Evolutionary conservation across 495 filamentous ascomycete genomes (phyloP).

Genomic region (Tuber melanosporum): DNA sequence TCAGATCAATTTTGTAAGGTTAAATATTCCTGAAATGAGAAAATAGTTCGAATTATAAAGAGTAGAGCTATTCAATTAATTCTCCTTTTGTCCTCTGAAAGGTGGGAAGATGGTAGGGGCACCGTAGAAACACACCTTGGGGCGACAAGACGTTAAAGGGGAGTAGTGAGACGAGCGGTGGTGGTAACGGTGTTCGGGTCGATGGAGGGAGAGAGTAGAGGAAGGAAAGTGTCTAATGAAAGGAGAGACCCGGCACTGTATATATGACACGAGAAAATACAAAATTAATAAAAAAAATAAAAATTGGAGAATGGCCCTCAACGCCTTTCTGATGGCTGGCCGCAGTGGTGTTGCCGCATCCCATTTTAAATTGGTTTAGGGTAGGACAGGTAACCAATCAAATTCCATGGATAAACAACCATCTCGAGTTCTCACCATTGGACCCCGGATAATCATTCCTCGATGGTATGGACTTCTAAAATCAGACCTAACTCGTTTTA

Average conservation of each 20-base stretch:
- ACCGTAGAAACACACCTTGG: neutral
- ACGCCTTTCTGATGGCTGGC: neutral
- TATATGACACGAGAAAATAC: neutral
- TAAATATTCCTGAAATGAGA: neutral
- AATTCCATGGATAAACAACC: neutral
- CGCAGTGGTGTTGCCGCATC: neutral
- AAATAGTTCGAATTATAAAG: neutral
- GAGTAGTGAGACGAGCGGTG: conserved; percentile 31
- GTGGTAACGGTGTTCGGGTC: conserved; percentile 30
- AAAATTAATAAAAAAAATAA: neutral
- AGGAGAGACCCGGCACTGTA: neutral
- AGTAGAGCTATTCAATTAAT: neutral
- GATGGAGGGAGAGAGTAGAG: conserved; percentile 30
- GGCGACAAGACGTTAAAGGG: neutral
- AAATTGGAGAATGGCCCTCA: neutral
- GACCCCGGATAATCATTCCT: conserved; percentile 2
- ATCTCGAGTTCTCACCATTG: neutral
- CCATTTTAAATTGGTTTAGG: neutral
- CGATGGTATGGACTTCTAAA: neutral
- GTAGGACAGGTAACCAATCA: neutral
- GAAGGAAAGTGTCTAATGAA: neutral
- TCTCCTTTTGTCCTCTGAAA: neutral
- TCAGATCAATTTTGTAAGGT: conserved; percentile 23
- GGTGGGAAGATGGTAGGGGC: neutral
- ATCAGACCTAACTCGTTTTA: neutral